These are phyloP conservation scores for Metschnikowia aberdeeniae DNA, from an alignment of 805 yeast genomes.

Conservation along the genomic window DNA sequence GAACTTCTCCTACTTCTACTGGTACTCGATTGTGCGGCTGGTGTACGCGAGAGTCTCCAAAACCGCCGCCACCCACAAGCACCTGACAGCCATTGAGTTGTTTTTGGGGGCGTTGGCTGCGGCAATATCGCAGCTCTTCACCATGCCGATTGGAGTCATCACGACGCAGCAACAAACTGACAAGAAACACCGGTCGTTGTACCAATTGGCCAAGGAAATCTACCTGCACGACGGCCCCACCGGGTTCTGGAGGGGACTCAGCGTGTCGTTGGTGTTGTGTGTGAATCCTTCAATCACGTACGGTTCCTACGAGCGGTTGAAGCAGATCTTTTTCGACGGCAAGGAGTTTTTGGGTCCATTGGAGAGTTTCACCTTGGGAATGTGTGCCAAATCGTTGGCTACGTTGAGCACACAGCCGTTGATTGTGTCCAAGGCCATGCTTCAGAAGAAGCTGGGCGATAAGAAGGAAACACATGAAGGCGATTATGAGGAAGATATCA, in stretches of 20 bases:
- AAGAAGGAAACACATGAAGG: slow-evolving; percentile 20
- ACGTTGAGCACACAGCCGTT: slow-evolving; percentile 80
- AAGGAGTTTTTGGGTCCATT: slow-evolving; percentile 49
- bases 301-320: slow-evolving; percentile 71
- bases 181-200: slow-evolving; percentile 31
- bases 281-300: slow-evolving; percentile 85
- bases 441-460: slow-evolving; percentile 48
- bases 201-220: slow-evolving; percentile 43
- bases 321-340: slow-evolving; percentile 43
- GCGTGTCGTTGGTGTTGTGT: slow-evolving; percentile 74
- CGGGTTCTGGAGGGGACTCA: slow-evolving; percentile 81
- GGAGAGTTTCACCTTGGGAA: slow-evolving; percentile 70
- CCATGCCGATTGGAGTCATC: slow-evolving; percentile 76
- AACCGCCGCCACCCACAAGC: slow-evolving; percentile 34
- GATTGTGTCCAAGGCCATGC: slow-evolving; percentile 78
- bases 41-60: slow-evolving; percentile 42
- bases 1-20: slow-evolving; percentile 79
- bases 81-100: slow-evolving; percentile 63
- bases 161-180: slow-evolving; percentile 61
- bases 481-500: slow-evolving; percentile 35
- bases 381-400: slow-evolving; percentile 76
- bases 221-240: slow-evolving; percentile 58
- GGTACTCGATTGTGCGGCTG: slow-evolving; percentile 73
- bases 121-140: slow-evolving; percentile 72
- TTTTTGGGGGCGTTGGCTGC: slow-evolving; percentile 78